phyloP scores from a whole-genome alignment of 2,329 filamentous ascomycete genomes.

The Stachybotrys chlorohalonatus region DNA sequence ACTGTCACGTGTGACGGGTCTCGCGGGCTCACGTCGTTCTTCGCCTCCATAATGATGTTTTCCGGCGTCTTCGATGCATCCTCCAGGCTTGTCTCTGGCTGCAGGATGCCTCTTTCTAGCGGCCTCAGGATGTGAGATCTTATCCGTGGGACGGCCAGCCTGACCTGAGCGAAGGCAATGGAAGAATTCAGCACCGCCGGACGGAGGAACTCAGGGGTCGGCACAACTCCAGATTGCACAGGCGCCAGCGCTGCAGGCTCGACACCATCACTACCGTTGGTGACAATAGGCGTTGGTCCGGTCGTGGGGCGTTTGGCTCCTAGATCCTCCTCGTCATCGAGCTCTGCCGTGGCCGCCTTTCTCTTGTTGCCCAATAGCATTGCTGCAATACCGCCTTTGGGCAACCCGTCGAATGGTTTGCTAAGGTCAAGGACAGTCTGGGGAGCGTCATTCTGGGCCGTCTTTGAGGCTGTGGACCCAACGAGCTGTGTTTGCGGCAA shows the following conservation, averaged over 20 bases:
- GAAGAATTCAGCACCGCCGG: constrained; percentile 80
- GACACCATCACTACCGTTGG: constrained; percentile 68
- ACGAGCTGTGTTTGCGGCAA: constrained; percentile 83
- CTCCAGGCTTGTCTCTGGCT: constrained; percentile 42
- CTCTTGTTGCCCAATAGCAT: constrained; percentile 91
- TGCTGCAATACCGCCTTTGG: constrained; percentile 76
- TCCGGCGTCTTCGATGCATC: constrained; percentile 56
- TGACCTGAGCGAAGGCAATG: constrained; percentile 71
- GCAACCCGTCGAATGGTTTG: constrained; percentile 87
- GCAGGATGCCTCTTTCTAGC: constrained; percentile 57
- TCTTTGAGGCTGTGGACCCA: constrained; percentile 58
- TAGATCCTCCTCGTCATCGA: constrained; percentile 63
- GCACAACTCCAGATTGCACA: constrained; percentile 49
- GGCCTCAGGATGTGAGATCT: constrained; percentile 75
- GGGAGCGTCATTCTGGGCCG: constrained; percentile 59
- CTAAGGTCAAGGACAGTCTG: constrained; percentile 82
- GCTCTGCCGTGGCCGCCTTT: constrained; percentile 65
- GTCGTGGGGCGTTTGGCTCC: constrained; percentile 44
- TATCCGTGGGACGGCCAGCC: constrained; percentile 81
- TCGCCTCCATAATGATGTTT: constrained; percentile 77
- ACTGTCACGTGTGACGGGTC: constrained; percentile 81
- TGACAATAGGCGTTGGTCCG: constrained; percentile 65
- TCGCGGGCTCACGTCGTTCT: constrained; percentile 66
- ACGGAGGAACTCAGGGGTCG: constrained; percentile 74
- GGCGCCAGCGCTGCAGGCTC: constrained; percentile 62